Evolutionary conservation across 2,329 filamentous ascomycete genomes (phyloP).

Genomic region (Xylaria sp.): DNA sequence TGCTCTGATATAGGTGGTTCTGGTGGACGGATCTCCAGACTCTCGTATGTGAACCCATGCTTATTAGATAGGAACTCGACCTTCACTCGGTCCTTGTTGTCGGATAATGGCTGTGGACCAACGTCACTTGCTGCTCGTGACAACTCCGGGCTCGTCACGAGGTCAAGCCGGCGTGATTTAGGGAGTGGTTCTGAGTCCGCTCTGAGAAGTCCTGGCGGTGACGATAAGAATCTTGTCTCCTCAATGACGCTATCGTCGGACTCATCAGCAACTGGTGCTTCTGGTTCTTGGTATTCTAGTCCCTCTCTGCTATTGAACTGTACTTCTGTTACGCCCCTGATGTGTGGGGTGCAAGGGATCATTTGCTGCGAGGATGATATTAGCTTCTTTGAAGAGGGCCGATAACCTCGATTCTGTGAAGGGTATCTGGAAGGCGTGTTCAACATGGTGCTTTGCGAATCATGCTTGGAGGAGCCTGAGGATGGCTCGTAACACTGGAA

Average conservation of each 20-base stretch:
- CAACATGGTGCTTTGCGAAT: conserved; percentile 27
- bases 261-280: conserved; percentile 12
- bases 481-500: conserved; percentile 52
- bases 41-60: conserved; percentile 46
- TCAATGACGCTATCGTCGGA: conserved; percentile 42
- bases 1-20: conserved; percentile 61
- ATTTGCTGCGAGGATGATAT: conserved; percentile 36
- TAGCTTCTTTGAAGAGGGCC: conserved; percentile 13
- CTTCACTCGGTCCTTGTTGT: conserved; percentile 35
- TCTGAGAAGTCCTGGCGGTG: conserved; percentile 31
- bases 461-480: conserved; percentile 30
- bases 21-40: conserved; percentile 63
- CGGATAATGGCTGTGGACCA: conserved; percentile 42
- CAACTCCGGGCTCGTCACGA: conserved; percentile 41
- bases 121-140: conserved; percentile 51
- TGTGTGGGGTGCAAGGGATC: conserved; percentile 41
- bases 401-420: conserved; percentile 15
- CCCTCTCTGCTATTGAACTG: conserved; percentile 10
- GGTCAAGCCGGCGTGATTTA: conserved; percentile 43
- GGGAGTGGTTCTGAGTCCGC: conserved; percentile 52
- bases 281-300: conserved; percentile 10
- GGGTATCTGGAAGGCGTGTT: background rate
- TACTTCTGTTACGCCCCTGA: conserved; percentile 2
- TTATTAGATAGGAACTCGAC: conserved; percentile 40
- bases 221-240: conserved; percentile 42